Evolutionary conservation across 176 grass and related monocot species (phyloP), one percentile per base, ranked within the genome.

Genomic region (Guadua angustifolia): DNA sequence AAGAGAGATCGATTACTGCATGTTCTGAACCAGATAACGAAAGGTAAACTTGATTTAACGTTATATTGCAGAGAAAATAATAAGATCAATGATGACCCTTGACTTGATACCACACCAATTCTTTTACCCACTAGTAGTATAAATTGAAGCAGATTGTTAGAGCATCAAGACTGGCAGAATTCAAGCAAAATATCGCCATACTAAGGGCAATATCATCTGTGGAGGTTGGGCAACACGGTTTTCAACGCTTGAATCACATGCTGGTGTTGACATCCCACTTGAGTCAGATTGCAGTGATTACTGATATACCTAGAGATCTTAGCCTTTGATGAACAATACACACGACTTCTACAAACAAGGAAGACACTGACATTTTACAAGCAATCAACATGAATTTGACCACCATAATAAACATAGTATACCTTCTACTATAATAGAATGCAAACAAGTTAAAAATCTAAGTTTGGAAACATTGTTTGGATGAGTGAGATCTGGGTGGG

Each of bases 21-120:
- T 64, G 3, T 84, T 83, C 29, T 74, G 32, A 69, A 17, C 56
- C 38, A n/a, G 32, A 74, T 74, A n/a, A 50, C 42, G 25, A 33
- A 45, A 21, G 3, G 26, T 79, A 66, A 77, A 52, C 33, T 4
- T 80, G 29, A 59, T 72, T 73, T 17, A 44, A 46, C 0, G 7
- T 35, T 50, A 15, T 8, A 39, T 10, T 4, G 0, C 29, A 75
- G 13, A 70, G 5, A 0, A 53, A 42, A 39, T 32, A 78, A 46
- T 46, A 61, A 38, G 66, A 26, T 78, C 7, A 72, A 21, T 59
- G 40, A 77, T 36, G 11, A 12, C n/a, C 5, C 2, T 51, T 65
- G 59, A 65, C 2, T 50, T 78, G 57, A 64, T 15, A 50, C 4
- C 1, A 7, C 4, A 51, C 44, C 25, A 65, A 25, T 53, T 53